phyloP scores from a whole-genome alignment of 768 basidiomycete genomes.

The Pisolithus microcarpus region DNA sequence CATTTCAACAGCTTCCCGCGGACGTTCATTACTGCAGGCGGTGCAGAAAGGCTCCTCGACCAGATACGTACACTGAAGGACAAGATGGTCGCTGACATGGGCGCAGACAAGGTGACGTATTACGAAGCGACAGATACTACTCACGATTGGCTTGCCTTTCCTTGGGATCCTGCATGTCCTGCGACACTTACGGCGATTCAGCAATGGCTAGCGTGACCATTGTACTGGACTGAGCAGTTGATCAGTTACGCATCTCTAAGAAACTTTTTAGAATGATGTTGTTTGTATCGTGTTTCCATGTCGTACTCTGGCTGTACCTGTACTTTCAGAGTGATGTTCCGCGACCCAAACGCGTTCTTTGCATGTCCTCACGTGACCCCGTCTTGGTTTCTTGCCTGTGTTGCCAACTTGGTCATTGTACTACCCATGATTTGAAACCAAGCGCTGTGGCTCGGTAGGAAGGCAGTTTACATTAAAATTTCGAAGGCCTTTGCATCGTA shows the following conservation, averaged over 20 bases:
- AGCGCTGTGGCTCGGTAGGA: too few species aligned
- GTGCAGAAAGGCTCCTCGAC: constrained; percentile 50
- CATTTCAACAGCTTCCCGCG: constrained; percentile 52
- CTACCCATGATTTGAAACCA: too few species aligned
- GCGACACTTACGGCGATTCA: constrained; percentile 42
- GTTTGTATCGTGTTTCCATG: too few species aligned
- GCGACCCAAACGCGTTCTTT: too few species aligned
- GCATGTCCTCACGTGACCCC: too few species aligned
- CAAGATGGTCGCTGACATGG: constrained; percentile 47
- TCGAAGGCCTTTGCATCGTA: too few species aligned
- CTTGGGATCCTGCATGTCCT: constrained; percentile 46
- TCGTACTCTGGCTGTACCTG: too few species aligned
- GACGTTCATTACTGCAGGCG: constrained; percentile 54
- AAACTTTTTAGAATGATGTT: too few species aligned
- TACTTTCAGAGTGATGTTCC: too few species aligned
- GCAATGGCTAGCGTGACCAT: constrained; percentile 30
- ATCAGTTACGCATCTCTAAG: not conserved
- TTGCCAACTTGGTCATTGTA: too few species aligned
- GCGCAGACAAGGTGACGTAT: constrained; percentile 37
- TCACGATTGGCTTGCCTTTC: constrained; percentile 50
- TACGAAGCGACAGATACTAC: constrained; percentile 44
- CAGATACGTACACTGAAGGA: constrained; percentile 38
- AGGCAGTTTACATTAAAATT: too few species aligned
- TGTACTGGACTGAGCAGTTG: not conserved
- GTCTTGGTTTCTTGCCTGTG: too few species aligned